Base-by-base conservation (phyloP, 352 stramenopile genomes). In the Globisporangium orthogonon region DNA sequence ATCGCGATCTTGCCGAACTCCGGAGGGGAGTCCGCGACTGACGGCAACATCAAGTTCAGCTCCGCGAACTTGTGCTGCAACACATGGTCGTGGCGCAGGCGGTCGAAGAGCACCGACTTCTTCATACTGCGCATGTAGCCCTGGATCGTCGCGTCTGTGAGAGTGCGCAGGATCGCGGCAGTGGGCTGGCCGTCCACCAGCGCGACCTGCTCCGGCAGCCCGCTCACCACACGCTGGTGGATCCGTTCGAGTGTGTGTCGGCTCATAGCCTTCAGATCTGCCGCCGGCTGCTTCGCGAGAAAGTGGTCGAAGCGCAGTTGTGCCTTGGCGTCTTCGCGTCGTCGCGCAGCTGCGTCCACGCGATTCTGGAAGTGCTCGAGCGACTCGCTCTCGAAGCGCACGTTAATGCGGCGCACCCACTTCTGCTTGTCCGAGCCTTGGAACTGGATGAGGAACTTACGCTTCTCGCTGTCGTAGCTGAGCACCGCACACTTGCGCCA, bases 111-210 rank as follows among this genome's bases (percentile, higher is more conserved):
- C 14, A 95, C 79, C 1, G 87, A 71, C 46, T 96, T 96, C 69
- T 98, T 97, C 89, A 98, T 97, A 46, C 83, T 96, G 2, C 85
- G 77, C 49, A 82, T 86, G 67, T 98, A 97, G 17, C 91, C 79
- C 37, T 95, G 79, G 57, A 97, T 95, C 37, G 87, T 85, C 17
- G 87, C 77, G 51, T 94, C 87, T 0, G 88, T 98, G 40, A 98
- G 76, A 29, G 72, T 58, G 10, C 88, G 76, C n/a, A 98, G 66
- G 11, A 95, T 62, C 48, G 50, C 55, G 1, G 75, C 76, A 2
- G 76, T 67, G 2, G 86, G 81, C 37, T 89, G 73, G 0, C 73
- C 76, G 33, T 95, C 80, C 14, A 81, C 54, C 15, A 95, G 56
- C 9, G 70, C 70, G 7, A 95, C 68, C 7, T 73, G 57, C 23